Base-by-base conservation (phyloP, 306 rosid species). In the Vigna reflexopilosa region DNA sequence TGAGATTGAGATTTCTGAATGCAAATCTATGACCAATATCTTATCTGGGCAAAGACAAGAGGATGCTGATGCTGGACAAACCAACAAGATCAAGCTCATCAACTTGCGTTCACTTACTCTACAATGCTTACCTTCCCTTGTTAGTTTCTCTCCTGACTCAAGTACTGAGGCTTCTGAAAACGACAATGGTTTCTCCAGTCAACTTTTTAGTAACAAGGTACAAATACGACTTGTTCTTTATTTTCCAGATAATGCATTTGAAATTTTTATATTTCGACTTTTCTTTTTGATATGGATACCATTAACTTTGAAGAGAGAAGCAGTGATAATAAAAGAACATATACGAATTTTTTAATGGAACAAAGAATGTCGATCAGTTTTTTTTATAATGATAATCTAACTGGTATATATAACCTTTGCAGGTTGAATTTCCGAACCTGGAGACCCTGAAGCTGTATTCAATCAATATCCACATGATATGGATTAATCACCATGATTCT, bases 391-490 rank as follows among this genome's bases (percentile, higher is more conserved):
- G 69, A 76, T 62, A 70, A 26, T 70, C 34, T 54, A 42, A 70
- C 17, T 11, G 20, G 8, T 15, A 54, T 73, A 42, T 15, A 54
- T 73, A 42, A 47, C 57, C 42, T 73, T 73, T 14, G 16, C 36
- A 83, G 86, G 86, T 83, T 78, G 86, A 78, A 67, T 83, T 83
- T 67, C 83, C 86, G 9, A 58, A 56, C 59, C 73, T 83, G 77
- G 80, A 78, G 72, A 78, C 52, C 55, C 56, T 83, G 83, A 74
- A 61, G 74, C 38, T 78, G 40, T 44, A 20, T 49, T 42, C 69
- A 16, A 74, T 83, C 56, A 78, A 83, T 42, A 48, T 79, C 38
- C 69, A 67, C 1, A 83, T 71, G 73, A 68, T 79, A 79, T 83
- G 83, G 86, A 79, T 26, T 26, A 26, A 79, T 83, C 77, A 73